Evolutionary conservation across 2,329 filamentous ascomycete genomes (phyloP).

Genomic region (Cladosporium sp.): DNA sequence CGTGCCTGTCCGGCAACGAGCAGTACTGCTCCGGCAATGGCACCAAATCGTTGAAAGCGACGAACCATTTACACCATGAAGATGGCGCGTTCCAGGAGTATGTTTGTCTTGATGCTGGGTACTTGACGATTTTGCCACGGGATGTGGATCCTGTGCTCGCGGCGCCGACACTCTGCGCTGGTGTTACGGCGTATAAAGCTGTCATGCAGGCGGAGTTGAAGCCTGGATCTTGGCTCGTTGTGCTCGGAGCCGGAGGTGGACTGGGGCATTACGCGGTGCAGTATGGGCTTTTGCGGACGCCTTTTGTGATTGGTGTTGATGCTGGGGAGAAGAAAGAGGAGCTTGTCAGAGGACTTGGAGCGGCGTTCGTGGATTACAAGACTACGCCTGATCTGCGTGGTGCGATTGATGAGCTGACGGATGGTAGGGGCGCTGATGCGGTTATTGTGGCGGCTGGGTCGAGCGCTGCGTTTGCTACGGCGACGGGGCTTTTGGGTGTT

Average conservation of each 20-base stretch:
- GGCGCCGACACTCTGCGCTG: neutral
- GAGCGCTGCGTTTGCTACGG: neutral
- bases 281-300: neutral
- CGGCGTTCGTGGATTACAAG: neutral
- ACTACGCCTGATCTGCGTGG: neutral
- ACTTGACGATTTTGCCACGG: neutral
- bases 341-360: neutral
- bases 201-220: neutral
- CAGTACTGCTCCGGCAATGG: neutral
- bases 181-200: neutral
- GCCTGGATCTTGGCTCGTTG: neutral
- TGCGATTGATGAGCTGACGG: neutral
- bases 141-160: neutral
- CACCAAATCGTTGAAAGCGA: neutral
- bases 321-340: neutral
- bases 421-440: neutral
- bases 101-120: neutral
- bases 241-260: neutral
- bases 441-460: neutral
- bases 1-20: neutral
- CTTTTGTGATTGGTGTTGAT: neutral
- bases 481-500: neutral
- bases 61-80: neutral
- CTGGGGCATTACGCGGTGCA: neutral
- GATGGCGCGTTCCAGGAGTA: neutral